Evolutionary conservation across 768 basidiomycete species (phyloP), one percentile per base, ranked within the genome.

Genomic region (Leccinellum albellum): DNA sequence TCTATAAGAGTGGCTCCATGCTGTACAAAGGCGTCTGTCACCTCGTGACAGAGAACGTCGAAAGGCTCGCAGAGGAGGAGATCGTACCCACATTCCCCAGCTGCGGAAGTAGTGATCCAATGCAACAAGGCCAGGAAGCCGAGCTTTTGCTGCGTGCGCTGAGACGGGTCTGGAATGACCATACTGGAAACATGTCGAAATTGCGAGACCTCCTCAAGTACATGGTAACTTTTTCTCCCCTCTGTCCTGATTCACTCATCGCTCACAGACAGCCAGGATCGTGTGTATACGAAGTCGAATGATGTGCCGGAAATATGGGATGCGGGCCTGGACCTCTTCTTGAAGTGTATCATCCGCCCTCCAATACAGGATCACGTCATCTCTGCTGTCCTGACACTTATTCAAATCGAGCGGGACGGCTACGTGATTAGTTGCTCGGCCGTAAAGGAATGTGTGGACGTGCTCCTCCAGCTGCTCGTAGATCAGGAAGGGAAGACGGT

Each of bases 161-260:
- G 53, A 83, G 83, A 67, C 81, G 82, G 29, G 89, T 96, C 0
- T 98, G 97, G 95, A 90, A 95, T 54, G 94, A 98, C 69, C 97
- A 99, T 72, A 85, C 79, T 5, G 85, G 87, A 12, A 92, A 87
- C 69, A 91, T 98, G 91, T 76, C 81, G 26, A 91, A 95, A 70
- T 71, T 99, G 57, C 84, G 87, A 12, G 93, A 94, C 71, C 83
- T 99, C 42, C 77, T 98, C 62, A 93, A 91, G 68, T 99, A 99
- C 69, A 97, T 99, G 94, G 97, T 97, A 65, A 33, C 20, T 55
- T 83, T 20, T 35, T 17, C 33, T 57, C 28, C 44, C 14, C 10
- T 31, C 52, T 17, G n/a, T 40, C 23, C n/a, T 6, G 17, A 40
- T 32, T 42, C 20, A 50, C 54, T 51, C n/a, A 54, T 50, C 59